Percentiles rank a stretch among this genome's conserved stretches.
Evolutionary conservation across 306 rosid genomes (phyloP).

Genomic region (Lablab purpureus): DNA sequence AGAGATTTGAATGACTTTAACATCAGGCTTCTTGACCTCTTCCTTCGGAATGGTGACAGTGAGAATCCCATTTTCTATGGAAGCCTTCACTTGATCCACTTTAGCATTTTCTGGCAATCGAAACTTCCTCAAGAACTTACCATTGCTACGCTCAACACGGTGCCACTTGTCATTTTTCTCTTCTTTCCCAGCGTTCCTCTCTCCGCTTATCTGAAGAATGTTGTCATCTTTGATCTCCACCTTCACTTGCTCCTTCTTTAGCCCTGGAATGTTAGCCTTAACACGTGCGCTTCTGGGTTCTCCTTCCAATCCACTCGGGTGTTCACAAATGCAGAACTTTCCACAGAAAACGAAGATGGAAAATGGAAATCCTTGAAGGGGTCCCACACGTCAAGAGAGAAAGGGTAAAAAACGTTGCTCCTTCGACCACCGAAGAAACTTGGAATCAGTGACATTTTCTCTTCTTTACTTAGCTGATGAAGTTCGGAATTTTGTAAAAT

Average conservation of each 20-base stretch:
- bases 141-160: neutral
- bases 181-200: conserved; percentile 3
- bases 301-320: conserved; percentile 23
- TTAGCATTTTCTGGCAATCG: neutral
- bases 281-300: conserved; percentile 2
- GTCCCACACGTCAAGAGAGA: neutral
- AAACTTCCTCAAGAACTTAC: conserved; percentile 11
- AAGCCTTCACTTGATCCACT: conserved; percentile 19
- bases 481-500: neutral
- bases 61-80: neutral
- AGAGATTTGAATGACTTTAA: neutral
- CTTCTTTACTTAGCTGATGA: neutral
- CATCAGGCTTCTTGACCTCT: neutral
- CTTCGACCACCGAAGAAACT: conserved; percentile 1
- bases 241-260: conserved; percentile 17
- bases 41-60: conserved; percentile 1
- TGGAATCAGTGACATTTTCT: conserved; percentile 20
- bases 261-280: conserved; percentile 4
- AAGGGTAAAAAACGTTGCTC: neutral
- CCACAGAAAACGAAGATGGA: neutral
- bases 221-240: conserved; percentile 1
- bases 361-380: neutral
- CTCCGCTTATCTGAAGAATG: conserved; percentile 1
- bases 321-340: neutral
- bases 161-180: conserved; percentile 16